Evolutionary conservation across 202 grass and related monocot genomes (phyloP).

Genomic region (Eragrostis tef): DNA sequence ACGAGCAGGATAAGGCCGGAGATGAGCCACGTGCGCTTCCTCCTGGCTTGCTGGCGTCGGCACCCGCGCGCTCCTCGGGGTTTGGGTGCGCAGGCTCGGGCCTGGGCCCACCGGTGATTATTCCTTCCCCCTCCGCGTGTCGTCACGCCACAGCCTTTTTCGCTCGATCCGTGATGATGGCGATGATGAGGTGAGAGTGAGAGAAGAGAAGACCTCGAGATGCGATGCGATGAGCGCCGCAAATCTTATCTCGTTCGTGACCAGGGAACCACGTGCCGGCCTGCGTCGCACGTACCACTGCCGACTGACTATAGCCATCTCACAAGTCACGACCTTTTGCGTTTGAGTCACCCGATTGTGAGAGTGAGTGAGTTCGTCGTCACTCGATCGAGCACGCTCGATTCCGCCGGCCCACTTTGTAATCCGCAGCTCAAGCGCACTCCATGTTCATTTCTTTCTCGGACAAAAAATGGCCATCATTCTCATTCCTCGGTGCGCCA

Average conservation of each 20-base stretch:
- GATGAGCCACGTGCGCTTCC: not conserved
- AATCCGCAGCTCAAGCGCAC: too few species aligned
- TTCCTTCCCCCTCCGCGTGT: slow-evolving; percentile 1
- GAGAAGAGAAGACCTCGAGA: too few species aligned
- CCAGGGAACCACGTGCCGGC: not conserved
- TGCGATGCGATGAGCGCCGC: not conserved
- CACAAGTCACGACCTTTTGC: too few species aligned
- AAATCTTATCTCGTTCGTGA: not conserved
- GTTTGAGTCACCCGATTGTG: too few species aligned
- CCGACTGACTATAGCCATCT: too few species aligned
- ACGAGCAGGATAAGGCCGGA: slow-evolving; percentile 29
- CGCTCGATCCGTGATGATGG: not conserved
- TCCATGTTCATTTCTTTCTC: too few species aligned
- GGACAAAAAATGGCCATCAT: not conserved
- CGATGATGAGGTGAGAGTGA: not conserved
- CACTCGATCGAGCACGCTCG: not conserved
- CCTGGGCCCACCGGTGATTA: slow-evolving; percentile 24
- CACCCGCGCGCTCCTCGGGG: not conserved
- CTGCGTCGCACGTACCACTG: not conserved
- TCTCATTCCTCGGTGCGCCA: too few species aligned
- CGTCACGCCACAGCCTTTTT: not conserved
- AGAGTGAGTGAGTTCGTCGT: not conserved
- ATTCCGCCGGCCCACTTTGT: not conserved
- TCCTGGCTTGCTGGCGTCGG: not conserved
- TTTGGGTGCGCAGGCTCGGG: not conserved